Base-by-base conservation (phyloP, 768 basidiomycete genomes). In the Hypholoma sublateritium region DNA sequence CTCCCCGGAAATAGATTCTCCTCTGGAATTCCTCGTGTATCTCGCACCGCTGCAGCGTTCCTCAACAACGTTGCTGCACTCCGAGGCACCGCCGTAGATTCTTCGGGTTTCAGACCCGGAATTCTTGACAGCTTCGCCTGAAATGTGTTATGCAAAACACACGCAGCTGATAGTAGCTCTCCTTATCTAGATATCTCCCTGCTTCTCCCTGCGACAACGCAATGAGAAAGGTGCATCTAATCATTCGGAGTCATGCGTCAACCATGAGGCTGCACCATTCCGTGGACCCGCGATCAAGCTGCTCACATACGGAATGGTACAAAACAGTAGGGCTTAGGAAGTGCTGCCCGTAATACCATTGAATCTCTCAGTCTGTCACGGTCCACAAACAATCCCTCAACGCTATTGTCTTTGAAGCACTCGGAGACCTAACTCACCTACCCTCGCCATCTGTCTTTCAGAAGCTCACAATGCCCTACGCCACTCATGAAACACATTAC, bases 251-350 rank as follows among this genome's bases (percentile, higher is more conserved):
- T 32, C 66, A 66, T 65, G 67, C 62, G 60, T 60, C 55, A 56
- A 57, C 47, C 69, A 70, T 55, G 69, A 68, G 69, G 69, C 60
- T 9, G 36, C n/a, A 19, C 17, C 22, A 52, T 44, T 49, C 28
- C 28, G 28, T 32, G 28, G 28, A 32, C 28, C 28, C 28, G 28
- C 57, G 53, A 59, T 62, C 48, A 56, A 61, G 57, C 35, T 35
- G 19, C 55, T 41, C 41, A 19, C 14, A 48, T 55, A 60, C 45
- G 55, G 42, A 55, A 47, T 53, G 51, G 62, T 61, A 61, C 56
- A 63, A 63, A 59, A 49, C 17, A 39, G 21, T 47, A 47, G 46
- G 52, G 25, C 36, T 21, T 45, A 34, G 42, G 42, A 32, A 44
- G 9, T 32, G 12, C 16, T 21, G 37, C 24, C 22, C 32, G 32